phyloP scores from a whole-genome alignment of 2,329 filamentous ascomycete genomes.

The Fusarium sp. region DNA sequence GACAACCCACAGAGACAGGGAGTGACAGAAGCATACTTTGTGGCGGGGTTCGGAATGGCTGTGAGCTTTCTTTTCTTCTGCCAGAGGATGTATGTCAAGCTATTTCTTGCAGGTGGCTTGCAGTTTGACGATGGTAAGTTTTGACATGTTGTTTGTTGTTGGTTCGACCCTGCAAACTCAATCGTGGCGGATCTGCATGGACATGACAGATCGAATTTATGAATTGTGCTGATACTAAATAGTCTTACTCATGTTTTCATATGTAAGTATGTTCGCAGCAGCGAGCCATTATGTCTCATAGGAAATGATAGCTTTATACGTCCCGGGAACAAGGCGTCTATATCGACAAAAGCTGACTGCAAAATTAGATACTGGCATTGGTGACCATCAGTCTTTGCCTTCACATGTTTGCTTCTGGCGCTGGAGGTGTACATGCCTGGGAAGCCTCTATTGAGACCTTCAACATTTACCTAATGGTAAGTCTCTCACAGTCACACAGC shows the following conservation, averaged over 20 bases:
- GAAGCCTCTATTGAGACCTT: slow-evolving; percentile 45
- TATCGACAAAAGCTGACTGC: background rate
- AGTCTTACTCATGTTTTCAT: slow-evolving; percentile 33
- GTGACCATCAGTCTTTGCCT: slow-evolving; percentile 35
- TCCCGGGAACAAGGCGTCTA: accelerated
- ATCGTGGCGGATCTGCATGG: background rate
- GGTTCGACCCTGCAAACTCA: background rate
- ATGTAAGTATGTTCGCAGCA: slow-evolving; percentile 9
- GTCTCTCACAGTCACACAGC: background rate
- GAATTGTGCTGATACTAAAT: slow-evolving; percentile 6
- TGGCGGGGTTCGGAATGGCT: slow-evolving; percentile 32
- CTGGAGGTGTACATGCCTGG: slow-evolving; percentile 47
- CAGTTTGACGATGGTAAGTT: slow-evolving; percentile 43
- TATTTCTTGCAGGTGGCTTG: slow-evolving; percentile 35
- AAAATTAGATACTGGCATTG: slow-evolving; percentile 24
- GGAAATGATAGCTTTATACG: background rate
- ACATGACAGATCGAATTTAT: background rate
- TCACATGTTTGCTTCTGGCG: slow-evolving; percentile 42
- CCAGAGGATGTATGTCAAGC: slow-evolving; percentile 44
- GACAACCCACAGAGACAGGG: slow-evolving; percentile 44
- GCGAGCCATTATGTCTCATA: background rate
- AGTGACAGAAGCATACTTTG: slow-evolving; percentile 37
- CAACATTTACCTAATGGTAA: slow-evolving; percentile 41
- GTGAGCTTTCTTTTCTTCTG: slow-evolving; percentile 38
- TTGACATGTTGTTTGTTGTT: background rate